Percentiles rank a stretch among this genome's conserved stretches.
Evolutionary conservation across 768 basidiomycete species (phyloP).

Genomic region (Boletus patriciae): DNA sequence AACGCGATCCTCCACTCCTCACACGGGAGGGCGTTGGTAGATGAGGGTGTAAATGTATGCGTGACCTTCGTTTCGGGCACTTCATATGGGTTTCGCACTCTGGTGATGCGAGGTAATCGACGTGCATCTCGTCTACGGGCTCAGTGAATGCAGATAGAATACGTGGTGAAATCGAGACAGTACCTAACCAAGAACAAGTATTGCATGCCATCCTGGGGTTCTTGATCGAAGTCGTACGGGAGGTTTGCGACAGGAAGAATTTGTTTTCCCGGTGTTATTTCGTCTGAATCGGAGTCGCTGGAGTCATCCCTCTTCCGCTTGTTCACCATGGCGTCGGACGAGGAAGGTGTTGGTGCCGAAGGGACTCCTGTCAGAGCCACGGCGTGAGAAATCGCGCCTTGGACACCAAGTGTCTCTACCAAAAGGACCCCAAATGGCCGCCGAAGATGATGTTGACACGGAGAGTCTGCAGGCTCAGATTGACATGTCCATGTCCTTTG

Average conservation of each 20-base stretch:
- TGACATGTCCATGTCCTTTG: slow-evolving; percentile 75
- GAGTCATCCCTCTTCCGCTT: slow-evolving; percentile 59
- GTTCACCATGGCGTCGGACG: slow-evolving; percentile 21
- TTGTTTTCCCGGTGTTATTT: slow-evolving; percentile 62
- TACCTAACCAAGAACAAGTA: slow-evolving; percentile 84
- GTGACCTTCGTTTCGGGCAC: slow-evolving; percentile 29
- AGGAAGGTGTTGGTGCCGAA: not conserved
- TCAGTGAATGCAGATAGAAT: slow-evolving; percentile 10
- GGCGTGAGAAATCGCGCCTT: slow-evolving; percentile 22
- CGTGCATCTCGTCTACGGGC: slow-evolving; percentile 66
- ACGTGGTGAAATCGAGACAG: slow-evolving; percentile 9
- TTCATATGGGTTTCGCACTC: slow-evolving; percentile 71
- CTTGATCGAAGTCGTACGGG: slow-evolving; percentile 63
- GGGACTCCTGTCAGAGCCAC: not conserved
- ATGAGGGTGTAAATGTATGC: slow-evolving; percentile 16
- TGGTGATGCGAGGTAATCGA: slow-evolving; percentile 59
- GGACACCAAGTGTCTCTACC: not conserved
- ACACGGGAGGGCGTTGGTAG: slow-evolving; percentile 51
- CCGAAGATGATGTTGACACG: slow-evolving; percentile 60
- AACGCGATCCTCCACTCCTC: slow-evolving; percentile 65
- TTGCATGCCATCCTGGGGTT: slow-evolving; percentile 71
- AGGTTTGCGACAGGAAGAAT: slow-evolving; percentile 80
- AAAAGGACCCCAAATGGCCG: slow-evolving; percentile 21
- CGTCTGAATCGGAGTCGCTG: slow-evolving; percentile 60
- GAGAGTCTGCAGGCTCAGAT: slow-evolving; percentile 80